Base-by-base conservation (phyloP, 495 filamentous ascomycete species). In the Penicillium robsamsonii region DNA sequence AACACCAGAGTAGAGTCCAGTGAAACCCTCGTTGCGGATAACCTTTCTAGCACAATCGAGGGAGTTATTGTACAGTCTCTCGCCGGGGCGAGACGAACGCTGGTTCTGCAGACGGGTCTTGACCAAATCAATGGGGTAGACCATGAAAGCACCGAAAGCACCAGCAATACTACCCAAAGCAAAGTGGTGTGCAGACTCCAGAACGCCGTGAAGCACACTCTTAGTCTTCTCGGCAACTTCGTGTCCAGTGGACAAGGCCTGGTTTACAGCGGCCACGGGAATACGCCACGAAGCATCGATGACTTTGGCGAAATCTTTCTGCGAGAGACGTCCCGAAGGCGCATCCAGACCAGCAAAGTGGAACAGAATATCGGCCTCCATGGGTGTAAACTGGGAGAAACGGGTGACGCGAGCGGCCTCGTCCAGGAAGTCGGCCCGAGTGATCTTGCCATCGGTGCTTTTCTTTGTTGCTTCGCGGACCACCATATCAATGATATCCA, bases 51-150 rank as follows among this genome's bases (percentile, higher is more conserved):
- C 89, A 70, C 94, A 98, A 66, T 98, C 94, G 30, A 96, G 64
- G 22, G 92, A 96, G 77, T 98, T 98, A 70, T 93, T 96, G 73
- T 98, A 98, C 59, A 97, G 76, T 56, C 88, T 73, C 71, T 96
- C 85, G 58, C 94, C 94, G 4, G 92, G 90, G 24, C 87, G 81
- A 17, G 79, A 81, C 31, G 82, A 84, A 50, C 94, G 83, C 75
- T 98, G 94, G 75, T 97, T 98, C 71, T 98, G 94, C 92, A 98
- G 92, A 33, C 94, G 85, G 9, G 94, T 98, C 83, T 98, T 98
- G 59, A 98, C 94, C 44, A 98, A 77, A 74, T 98, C 94, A 70
- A 98, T 97, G 25, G 94, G 94, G 71, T 98, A 98, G 40, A 98
- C 94, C 87, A 97, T 95, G 70, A 97, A 97, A 13, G 94, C 94